Percentiles rank a stretch among this genome's conserved stretches.
Conservation (phyloP, 148 eudicot genomes). For the Agrostemma githago region DNA sequence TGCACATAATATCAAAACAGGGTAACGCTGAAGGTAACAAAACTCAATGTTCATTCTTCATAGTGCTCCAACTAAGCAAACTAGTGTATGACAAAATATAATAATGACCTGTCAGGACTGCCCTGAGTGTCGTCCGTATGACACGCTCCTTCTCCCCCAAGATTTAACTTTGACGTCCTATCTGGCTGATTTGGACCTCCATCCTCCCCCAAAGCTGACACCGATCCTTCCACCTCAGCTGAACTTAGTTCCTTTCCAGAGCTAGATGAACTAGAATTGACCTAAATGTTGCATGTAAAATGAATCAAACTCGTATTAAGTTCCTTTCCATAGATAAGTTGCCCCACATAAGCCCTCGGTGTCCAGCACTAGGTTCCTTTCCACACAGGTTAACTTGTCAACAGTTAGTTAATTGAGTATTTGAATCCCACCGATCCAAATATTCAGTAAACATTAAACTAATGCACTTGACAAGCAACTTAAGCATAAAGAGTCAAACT, state of each 20-base stretch:
- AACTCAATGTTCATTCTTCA: no score
- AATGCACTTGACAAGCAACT: not conserved
- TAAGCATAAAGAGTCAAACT: not conserved
- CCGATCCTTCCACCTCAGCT: conserved; percentile 25
- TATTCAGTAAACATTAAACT: not conserved
- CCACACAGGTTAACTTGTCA: no score
- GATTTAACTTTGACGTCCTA: conserved; percentile 16
- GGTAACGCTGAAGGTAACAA: no score
- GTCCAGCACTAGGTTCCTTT: no score
- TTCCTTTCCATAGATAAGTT: not conserved
- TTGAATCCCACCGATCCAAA: no score
- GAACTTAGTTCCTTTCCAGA: conserved; percentile 33
- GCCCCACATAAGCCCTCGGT: not conserved
- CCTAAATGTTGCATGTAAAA: conserved; percentile 21
- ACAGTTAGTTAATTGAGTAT: no score
- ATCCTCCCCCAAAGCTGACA: conserved; percentile 28
- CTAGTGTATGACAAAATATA: not conserved
- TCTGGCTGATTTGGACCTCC: conserved; percentile 16
- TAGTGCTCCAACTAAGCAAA: not conserved
- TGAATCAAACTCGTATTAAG: not conserved
- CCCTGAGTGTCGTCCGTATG: conserved; percentile 16
- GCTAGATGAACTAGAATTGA: conserved; percentile 37
- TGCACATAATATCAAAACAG: no score
- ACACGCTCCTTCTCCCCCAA: conserved; percentile 22
- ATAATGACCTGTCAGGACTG: conserved; percentile 27